Evolutionary conservation across 371 early-diverging fungal genomes (phyloP).

Genomic region (Apophysomyces trapeziformis): DNA sequence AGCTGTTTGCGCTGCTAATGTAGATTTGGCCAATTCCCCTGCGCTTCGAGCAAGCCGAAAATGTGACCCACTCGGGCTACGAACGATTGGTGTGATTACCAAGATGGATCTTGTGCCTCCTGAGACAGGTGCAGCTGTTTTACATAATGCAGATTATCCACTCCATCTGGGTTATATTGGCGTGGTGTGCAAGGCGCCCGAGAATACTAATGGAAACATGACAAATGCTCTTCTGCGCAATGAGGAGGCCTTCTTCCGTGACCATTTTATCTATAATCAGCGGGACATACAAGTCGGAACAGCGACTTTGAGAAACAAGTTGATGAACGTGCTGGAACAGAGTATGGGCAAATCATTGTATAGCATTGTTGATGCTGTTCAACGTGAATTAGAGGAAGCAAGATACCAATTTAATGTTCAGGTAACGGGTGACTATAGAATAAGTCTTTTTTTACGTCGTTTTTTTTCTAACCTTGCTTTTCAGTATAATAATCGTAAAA

Average conservation of each 20-base stretch:
- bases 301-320: slow-evolving; percentile 74
- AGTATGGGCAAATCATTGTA: slow-evolving; percentile 88
- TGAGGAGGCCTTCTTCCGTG: slow-evolving; percentile 74
- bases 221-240: slow-evolving; percentile 69
- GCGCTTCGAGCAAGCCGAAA: slow-evolving; percentile 92
- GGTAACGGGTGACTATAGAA: background rate
- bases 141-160: slow-evolving; percentile 91
- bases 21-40: slow-evolving; percentile 98
- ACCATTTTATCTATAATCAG: slow-evolving; percentile 63
- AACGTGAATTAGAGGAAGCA: slow-evolving; percentile 91
- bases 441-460: background rate
- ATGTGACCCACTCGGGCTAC: slow-evolving; percentile 91
- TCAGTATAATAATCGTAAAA: slow-evolving; percentile 87
- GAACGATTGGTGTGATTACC: slow-evolving; percentile 99
- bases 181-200: slow-evolving; percentile 87
- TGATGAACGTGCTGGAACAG: slow-evolving; percentile 90
- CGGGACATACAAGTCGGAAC: slow-evolving; percentile 84
- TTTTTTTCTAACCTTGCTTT: background rate
- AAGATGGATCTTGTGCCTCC: slow-evolving; percentile 98
- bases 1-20: slow-evolving; percentile 98
- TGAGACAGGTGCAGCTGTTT: slow-evolving; percentile 77
- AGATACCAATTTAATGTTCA: slow-evolving; percentile 97
- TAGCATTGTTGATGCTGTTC: slow-evolving; percentile 86
- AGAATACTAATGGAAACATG: slow-evolving; percentile 51
- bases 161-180: slow-evolving; percentile 97